phyloP scores from a whole-genome alignment of 2,329 filamentous ascomycete genomes.

The Sclerotinia subarctica region DNA sequence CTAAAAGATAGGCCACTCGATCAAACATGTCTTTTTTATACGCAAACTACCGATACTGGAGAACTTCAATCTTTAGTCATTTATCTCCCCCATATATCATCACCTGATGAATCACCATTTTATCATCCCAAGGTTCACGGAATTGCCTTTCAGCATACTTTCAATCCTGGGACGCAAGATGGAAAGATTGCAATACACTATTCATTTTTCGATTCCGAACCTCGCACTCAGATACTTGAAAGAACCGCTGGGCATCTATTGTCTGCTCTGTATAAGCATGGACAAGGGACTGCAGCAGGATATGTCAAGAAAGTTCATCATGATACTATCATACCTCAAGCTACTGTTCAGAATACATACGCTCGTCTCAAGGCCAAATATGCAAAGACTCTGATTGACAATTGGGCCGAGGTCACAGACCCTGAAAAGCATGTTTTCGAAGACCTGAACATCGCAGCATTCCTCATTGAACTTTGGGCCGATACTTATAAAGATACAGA shows the following conservation, averaged over 20 bases:
- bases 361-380: constrained; percentile 75
- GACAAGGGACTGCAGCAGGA: constrained; percentile 59
- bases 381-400: constrained; percentile 64
- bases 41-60: constrained; percentile 33
- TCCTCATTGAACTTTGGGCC: constrained; percentile 86
- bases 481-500: constrained; percentile 64
- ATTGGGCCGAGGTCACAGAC: constrained; percentile 84
- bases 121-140: constrained; percentile 79
- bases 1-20: constrained; percentile 70
- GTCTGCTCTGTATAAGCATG: constrained; percentile 69
- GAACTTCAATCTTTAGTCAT: constrained; percentile 57
- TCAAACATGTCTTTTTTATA: constrained; percentile 79
- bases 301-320: constrained; percentile 82
- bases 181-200: constrained; percentile 61
- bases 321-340: constrained; percentile 75
- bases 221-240: constrained; percentile 48
- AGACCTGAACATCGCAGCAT: constrained; percentile 85
- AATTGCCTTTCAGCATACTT: constrained; percentile 74
- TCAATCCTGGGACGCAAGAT: constrained; percentile 43
- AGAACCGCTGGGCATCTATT: constrained; percentile 69
- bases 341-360: constrained; percentile 78
- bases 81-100: constrained; percentile 71
- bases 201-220: constrained; percentile 46
- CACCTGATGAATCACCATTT: constrained; percentile 67
- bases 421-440: constrained; percentile 93